Base-by-base conservation (phyloP, 106 monocot genomes). In the Vanilla planifolia region DNA sequence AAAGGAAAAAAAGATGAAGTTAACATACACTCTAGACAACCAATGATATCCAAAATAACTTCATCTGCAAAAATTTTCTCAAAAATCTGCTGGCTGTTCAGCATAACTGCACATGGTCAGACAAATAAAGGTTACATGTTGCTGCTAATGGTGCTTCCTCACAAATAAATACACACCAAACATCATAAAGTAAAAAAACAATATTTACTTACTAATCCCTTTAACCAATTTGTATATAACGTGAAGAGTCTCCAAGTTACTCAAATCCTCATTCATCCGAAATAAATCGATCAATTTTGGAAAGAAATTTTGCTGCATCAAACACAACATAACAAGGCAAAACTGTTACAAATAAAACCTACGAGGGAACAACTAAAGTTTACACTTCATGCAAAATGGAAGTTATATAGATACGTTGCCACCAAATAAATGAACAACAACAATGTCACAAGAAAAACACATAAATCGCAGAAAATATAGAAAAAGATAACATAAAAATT, bases 31-130 rank as follows among this genome's bases (percentile, higher is more conserved):
- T 96, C 96, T 67, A 96, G 84, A 34, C 79, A 73, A 58, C 96
- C 96, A 74, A 96, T 82, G 47, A 88, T 72, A 61, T 85, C 96
- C 67, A 84, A 63, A 33, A 96, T 73, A 61, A 77, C 75, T 45
- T 96, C 91, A 80, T 96, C 91, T 7, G 72, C 71, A 69, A 96
- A 88, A 27, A 91, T 79, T 72, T 76, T 84, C 30, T 96, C 96
- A 74, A 91, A 79, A 28, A 96, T 88, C 60, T 79, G 80, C 33
- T 74, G 69, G 56, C 62, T 84, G 62, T 96, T 96, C 13, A 96
- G 79, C 41, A 86, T 35, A 62, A 95, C 95, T 95, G 80, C 68
- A 93, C 5, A 62, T 36, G 11, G 32, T 14, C 25, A 52, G 42
- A 42, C 16, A 48, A 15, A 21, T n/a, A n/a, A n/a, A n/a, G n/a